Evolutionary conservation across 352 stramenopile genomes (phyloP).

Genomic region (Globisporangium cystogenes): DNA sequence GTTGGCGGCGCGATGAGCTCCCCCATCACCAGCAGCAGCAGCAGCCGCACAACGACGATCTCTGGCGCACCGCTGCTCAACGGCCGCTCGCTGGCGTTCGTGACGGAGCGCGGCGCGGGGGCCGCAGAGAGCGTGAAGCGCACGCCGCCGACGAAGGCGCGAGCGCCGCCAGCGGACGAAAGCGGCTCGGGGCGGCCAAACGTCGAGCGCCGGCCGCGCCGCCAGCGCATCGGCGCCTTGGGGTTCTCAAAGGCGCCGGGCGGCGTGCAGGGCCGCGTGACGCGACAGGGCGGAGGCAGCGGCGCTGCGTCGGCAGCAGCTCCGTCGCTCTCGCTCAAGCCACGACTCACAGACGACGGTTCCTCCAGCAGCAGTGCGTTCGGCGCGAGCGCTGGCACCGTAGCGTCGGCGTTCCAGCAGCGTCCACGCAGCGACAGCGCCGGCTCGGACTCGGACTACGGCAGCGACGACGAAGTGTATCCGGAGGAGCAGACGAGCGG

Average conservation of each 20-base stretch:
- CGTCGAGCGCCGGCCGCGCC: slow-evolving; percentile 29
- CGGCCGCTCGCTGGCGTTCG: slow-evolving; percentile 42
- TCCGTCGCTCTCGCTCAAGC: slow-evolving; percentile 24
- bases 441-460: slow-evolving; percentile 35
- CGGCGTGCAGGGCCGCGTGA: slow-evolving; percentile 5
- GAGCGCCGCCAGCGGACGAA: too few species aligned
- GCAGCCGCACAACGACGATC: neutral
- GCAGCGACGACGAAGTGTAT: slow-evolving; percentile 61
- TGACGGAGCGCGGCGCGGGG: slow-evolving; percentile 30
- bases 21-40: too few species aligned
- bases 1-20: slow-evolving; percentile 1
- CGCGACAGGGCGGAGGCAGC: slow-evolving; percentile 10
- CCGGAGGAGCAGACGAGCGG: slow-evolving; percentile 27
- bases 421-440: slow-evolving; percentile 41
- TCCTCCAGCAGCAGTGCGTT: slow-evolving; percentile 5
- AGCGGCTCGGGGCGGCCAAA: slow-evolving; percentile 6
- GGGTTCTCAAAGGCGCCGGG: slow-evolving; percentile 22
- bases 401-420: slow-evolving; percentile 2
- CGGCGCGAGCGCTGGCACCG: slow-evolving; percentile 3
- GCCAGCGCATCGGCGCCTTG: slow-evolving; percentile 48
- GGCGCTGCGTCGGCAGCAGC: slow-evolving; percentile 6
- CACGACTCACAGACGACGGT: slow-evolving; percentile 20
- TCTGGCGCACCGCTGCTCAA: slow-evolving; percentile 4
- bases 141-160: too few species aligned
- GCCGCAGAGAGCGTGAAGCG: slow-evolving; percentile 7